Conservation (phyloP, 1,139 yeast genomes). For the Barnettozyma hawaiiensis region DNA sequence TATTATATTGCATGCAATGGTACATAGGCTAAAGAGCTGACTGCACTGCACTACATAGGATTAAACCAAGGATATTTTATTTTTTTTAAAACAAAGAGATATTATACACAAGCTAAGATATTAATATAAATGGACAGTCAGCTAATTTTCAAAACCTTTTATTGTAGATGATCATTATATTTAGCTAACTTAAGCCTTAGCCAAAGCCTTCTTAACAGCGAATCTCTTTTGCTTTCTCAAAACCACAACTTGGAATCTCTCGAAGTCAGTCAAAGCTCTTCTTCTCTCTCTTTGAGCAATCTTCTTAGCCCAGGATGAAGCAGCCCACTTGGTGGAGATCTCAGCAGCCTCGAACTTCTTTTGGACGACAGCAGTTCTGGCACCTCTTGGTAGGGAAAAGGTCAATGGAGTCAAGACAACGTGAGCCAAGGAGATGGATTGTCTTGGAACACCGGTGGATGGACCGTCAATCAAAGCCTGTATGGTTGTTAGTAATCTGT, state of each 20-base stretch:
- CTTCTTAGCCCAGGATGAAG: conserved; percentile 96
- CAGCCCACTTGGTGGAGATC: conserved; percentile 85
- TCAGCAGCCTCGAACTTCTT: conserved; percentile 95
- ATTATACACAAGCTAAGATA: conserved; percentile 8
- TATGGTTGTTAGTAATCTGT: conserved; percentile 26
- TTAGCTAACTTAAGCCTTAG: conserved; percentile 63
- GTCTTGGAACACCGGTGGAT: conserved; percentile 80
- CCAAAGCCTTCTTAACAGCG: conserved; percentile 87
- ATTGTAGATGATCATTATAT: conserved; percentile 13
- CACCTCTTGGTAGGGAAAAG: conserved; percentile 89
- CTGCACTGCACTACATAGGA: no score
- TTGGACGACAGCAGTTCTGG: conserved; percentile 76
- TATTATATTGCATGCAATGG: no score
- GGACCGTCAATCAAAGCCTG: conserved; percentile 97
- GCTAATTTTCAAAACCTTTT: conserved; percentile 8
- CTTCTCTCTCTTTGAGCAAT: conserved; percentile 92
- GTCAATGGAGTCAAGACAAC: conserved; percentile 92
- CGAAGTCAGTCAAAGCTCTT: conserved; percentile 90
- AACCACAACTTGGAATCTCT: conserved; percentile 98
- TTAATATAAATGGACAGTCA: conserved; percentile 1
- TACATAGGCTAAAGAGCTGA: no score
- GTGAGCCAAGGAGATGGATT: conserved; percentile 80
- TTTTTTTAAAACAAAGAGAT: conserved; percentile 10
- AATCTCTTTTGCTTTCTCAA: conserved; percentile 96
- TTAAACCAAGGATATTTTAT: conserved; percentile 3